Evolutionary conservation across 441 rosid genomes (phyloP).

Genomic region (Populus hybrid): DNA sequence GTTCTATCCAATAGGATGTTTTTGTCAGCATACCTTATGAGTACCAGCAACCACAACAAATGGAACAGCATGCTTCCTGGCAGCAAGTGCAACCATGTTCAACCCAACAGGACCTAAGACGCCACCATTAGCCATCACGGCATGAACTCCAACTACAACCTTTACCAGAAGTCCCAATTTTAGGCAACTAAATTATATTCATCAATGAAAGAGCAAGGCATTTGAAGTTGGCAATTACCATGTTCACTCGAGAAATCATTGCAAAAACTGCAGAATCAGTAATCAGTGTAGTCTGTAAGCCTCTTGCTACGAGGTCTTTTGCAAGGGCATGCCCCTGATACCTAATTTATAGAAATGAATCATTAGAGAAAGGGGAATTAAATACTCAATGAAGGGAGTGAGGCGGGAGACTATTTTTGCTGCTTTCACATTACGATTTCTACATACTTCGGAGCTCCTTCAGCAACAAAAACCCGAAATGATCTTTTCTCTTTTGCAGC

Average conservation of each 20-base stretch:
- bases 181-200: neutral
- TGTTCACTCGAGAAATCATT: conserved; percentile 80
- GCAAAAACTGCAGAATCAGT: conserved; percentile 88
- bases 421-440: neutral
- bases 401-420: neutral
- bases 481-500: conserved; percentile 97
- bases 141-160: conserved; percentile 89
- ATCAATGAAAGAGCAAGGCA: neutral
- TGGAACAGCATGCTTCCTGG: conserved; percentile 80
- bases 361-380: neutral
- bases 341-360: conserved; percentile 9
- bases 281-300: conserved; percentile 72
- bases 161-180: conserved; percentile 24
- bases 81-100: conserved; percentile 85
- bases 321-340: conserved; percentile 75
- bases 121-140: conserved; percentile 87
- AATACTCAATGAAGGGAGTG: neutral
- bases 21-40: conserved; percentile 57
- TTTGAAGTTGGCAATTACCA: conserved; percentile 37
- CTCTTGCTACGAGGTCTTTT: conserved; percentile 72
- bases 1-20: neutral
- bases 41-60: conserved; percentile 83
- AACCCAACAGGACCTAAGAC: conserved; percentile 82
- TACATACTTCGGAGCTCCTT: conserved; percentile 96
- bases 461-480: conserved; percentile 90